Conservation (phyloP, 2,329 filamentous ascomycete species). For the Scortechinia acanthostroma region DNA sequence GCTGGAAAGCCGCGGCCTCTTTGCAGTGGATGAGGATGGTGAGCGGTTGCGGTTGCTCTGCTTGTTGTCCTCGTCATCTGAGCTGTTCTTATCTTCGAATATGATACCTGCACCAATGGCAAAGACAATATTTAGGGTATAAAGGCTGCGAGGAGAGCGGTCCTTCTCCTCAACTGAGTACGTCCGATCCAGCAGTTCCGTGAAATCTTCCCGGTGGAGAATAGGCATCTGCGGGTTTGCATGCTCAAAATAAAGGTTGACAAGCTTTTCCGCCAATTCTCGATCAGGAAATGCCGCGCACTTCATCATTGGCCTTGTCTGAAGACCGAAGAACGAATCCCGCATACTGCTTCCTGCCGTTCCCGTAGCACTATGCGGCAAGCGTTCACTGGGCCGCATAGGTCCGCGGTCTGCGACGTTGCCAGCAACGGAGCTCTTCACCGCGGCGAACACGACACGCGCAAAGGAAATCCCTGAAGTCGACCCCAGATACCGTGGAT, state of each 20-base stretch:
- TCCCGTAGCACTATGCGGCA: constrained; percentile 13
- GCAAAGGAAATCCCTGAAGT: constrained; percentile 91
- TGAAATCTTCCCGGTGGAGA: constrained; percentile 81
- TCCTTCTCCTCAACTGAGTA: constrained; percentile 64
- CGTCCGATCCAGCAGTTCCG: constrained; percentile 76
- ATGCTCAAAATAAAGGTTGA: constrained; percentile 86
- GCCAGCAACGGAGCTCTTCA: constrained; percentile 64
- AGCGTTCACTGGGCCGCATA: constrained; percentile 28
- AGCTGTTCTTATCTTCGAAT: constrained; percentile 54
- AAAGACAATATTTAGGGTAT: constrained; percentile 93
- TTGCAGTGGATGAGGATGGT: constrained; percentile 19
- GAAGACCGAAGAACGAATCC: constrained; percentile 94
- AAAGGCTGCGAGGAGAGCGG: constrained; percentile 74
- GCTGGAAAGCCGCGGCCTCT: constrained; percentile 13
- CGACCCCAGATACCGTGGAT: constrained; percentile 75
- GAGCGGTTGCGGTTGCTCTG: not conserved
- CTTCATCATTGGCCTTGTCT: constrained; percentile 81
- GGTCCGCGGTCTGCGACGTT: constrained; percentile 54
- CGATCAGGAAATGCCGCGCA: constrained; percentile 77
- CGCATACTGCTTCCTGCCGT: constrained; percentile 69
- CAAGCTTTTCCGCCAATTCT: constrained; percentile 65
- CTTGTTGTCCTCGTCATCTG: constrained; percentile 24
- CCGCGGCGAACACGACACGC: constrained; percentile 84
- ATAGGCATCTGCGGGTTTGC: constrained; percentile 94
- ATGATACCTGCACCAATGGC: constrained; percentile 93